Evolutionary conservation across 2,329 filamentous ascomycete species (phyloP).

Genomic region (Hypocreales sp.): DNA sequence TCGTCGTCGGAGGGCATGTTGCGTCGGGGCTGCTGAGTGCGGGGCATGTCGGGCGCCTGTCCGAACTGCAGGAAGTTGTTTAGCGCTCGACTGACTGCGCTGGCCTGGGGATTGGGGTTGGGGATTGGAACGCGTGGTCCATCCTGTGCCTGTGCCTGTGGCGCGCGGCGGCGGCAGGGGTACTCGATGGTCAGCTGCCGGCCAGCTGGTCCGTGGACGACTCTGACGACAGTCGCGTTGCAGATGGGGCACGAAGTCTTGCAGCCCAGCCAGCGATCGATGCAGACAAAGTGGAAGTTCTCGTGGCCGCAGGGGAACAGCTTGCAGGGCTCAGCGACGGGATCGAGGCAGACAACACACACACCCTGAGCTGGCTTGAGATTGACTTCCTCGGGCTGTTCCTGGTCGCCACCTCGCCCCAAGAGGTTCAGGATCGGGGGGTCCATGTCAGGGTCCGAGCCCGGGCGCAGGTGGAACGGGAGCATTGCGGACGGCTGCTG

Average conservation of each 20-base stretch:
- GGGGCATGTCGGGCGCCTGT: not conserved
- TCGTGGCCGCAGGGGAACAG: conserved; percentile 64
- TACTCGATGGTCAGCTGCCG: conserved; percentile 33
- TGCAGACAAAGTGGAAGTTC: conserved; percentile 74
- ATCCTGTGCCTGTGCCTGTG: too few species aligned
- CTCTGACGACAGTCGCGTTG: conserved; percentile 36
- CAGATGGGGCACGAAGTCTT: conserved; percentile 63
- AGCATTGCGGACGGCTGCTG: too few species aligned
- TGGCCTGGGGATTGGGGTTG: too few species aligned
- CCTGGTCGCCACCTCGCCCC: too few species aligned
- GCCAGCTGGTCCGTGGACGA: conserved; percentile 48
- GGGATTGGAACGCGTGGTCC: conserved; percentile 1
- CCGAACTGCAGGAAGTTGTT: not conserved
- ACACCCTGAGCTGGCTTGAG: conserved; percentile 2
- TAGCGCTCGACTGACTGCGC: not conserved
- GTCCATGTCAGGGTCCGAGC: too few species aligned
- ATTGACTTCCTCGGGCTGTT: too few species aligned
- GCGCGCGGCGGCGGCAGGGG: too few species aligned
- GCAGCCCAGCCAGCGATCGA: conserved; percentile 67
- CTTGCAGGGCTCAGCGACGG: conserved; percentile 54
- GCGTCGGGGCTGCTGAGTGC: not conserved
- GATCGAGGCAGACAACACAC: conserved; percentile 76
- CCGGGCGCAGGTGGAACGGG: too few species aligned
- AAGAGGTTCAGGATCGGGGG: too few species aligned
- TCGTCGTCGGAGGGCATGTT: not conserved